These are phyloP conservation scores for Termitomyces sp. DNA, from an alignment of 768 basidiomycete species.

Conservation along the genomic window DNA sequence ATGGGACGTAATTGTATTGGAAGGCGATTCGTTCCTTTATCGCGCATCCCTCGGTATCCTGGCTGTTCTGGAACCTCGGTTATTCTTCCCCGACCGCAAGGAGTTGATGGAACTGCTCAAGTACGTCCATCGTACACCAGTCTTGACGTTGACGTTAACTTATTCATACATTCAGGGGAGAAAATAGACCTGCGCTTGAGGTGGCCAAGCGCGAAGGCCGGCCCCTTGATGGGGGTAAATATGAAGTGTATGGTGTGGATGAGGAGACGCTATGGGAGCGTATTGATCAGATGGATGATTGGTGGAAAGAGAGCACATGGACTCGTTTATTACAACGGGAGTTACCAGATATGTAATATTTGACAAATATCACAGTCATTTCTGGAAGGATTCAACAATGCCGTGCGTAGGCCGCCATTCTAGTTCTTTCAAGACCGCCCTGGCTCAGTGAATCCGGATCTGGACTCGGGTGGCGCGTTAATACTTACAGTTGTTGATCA, in stretches of 20 bases:
- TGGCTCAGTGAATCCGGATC: neutral
- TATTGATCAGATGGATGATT: conserved; percentile 79
- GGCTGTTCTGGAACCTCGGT: conserved; percentile 75
- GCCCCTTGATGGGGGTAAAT: conserved; percentile 65
- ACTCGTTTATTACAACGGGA: conserved; percentile 76
- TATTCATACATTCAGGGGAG: conserved; percentile 48
- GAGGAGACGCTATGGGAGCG: conserved; percentile 86
- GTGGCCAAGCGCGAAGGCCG: conserved; percentile 74
- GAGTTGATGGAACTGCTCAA: conserved; percentile 77
- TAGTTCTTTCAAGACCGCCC: neutral
- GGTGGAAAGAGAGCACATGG: conserved; percentile 95
- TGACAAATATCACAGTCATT: neutral
- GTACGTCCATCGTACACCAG: conserved; percentile 36
- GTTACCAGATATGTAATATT: conserved; percentile 64
- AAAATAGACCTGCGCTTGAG: conserved; percentile 79
- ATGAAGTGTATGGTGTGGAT: conserved; percentile 82
- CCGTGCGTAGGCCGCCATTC: neutral
- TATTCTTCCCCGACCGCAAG: conserved; percentile 84
- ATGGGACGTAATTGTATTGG: conserved; percentile 85
- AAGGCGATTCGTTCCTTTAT: conserved; percentile 89
- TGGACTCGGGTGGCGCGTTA: neutral
- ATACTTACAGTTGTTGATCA: neutral
- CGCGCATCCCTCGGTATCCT: conserved; percentile 81
- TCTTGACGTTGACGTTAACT: neutral
- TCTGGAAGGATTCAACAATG: neutral